phyloP scores from a whole-genome alignment of 768 basidiomycete species.

The Tulasnella sp. region DNA sequence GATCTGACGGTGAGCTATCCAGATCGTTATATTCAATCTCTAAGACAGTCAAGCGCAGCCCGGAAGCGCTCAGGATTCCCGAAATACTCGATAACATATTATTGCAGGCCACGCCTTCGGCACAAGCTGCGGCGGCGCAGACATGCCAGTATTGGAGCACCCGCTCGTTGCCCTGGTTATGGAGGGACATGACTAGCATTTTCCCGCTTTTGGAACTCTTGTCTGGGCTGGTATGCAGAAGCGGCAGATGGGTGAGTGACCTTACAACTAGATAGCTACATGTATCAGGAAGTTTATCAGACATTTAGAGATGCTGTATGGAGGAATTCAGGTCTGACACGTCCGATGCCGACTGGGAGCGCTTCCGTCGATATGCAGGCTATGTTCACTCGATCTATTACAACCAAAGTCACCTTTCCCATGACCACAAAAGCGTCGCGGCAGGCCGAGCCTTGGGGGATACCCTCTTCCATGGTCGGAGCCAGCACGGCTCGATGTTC shows the following conservation, averaged over 20 bases:
- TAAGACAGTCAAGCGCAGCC: too few species aligned
- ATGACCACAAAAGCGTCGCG: too few species aligned
- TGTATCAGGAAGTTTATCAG: too few species aligned
- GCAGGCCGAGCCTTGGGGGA: too few species aligned
- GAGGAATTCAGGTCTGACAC: neutral
- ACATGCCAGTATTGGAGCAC: neutral
- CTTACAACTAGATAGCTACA: too few species aligned
- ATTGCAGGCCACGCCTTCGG: neutral
- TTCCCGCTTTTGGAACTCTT: neutral
- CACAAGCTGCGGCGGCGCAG: neutral
- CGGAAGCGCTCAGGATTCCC: neutral
- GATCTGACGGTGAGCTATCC: too few species aligned
- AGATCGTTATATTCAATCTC: too few species aligned
- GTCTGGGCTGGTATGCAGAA: too few species aligned
- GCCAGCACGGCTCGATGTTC: too few species aligned
- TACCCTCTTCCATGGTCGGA: too few species aligned
- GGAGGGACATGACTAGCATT: neutral
- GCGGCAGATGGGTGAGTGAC: too few species aligned
- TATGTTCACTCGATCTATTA: neutral
- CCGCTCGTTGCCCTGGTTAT: neutral
- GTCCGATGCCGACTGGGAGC: neutral
- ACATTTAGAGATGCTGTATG: neutral
- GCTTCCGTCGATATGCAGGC: neutral
- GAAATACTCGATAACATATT: neutral
- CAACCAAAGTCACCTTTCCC: neutral